phyloP scores from a whole-genome alignment of 495 filamentous ascomycete species.

The Aspergillus coremiiformis region DNA sequence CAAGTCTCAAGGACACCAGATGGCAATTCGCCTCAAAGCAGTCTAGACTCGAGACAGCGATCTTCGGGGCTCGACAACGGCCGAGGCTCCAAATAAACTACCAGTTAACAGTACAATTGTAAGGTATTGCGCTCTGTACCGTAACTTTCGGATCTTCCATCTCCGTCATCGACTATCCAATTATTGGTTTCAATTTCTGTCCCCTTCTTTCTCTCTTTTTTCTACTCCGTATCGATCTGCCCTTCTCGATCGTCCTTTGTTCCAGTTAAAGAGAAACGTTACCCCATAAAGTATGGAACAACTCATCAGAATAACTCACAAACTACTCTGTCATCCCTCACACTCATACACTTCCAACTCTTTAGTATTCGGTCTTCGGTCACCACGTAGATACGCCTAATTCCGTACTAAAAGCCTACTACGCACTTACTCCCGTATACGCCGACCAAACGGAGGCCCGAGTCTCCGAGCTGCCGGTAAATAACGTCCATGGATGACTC shows the following conservation, averaged over 20 bases:
- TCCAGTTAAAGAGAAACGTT: too few relatives aligned
- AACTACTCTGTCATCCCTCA: not conserved
- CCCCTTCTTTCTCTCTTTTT: too few relatives aligned
- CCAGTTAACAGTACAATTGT: too few relatives aligned
- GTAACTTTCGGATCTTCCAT: not conserved
- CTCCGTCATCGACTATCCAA: not conserved
- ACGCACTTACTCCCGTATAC: not conserved
- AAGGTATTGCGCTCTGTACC: too few relatives aligned
- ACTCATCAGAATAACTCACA: not conserved
- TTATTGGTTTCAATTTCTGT: too few relatives aligned
- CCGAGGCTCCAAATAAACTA: not conserved
- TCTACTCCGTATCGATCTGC: too few relatives aligned
- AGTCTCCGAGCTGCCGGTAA: not conserved
- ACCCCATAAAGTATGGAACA: too few relatives aligned
- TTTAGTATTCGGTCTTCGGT: not conserved
- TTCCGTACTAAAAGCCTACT: too few relatives aligned
- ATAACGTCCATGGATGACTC: not conserved
- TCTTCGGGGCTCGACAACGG: constrained; percentile 3
- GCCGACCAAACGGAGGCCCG: not conserved
- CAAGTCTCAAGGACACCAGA: not conserved
- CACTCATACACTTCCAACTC: not conserved
- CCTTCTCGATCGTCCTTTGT: too few relatives aligned
- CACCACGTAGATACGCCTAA: too few relatives aligned
- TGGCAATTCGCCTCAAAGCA: not conserved
- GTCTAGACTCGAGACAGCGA: constrained; percentile 6